Conservation (phyloP, 306 rosid species). For the peach (Prunus persica) region DNA sequence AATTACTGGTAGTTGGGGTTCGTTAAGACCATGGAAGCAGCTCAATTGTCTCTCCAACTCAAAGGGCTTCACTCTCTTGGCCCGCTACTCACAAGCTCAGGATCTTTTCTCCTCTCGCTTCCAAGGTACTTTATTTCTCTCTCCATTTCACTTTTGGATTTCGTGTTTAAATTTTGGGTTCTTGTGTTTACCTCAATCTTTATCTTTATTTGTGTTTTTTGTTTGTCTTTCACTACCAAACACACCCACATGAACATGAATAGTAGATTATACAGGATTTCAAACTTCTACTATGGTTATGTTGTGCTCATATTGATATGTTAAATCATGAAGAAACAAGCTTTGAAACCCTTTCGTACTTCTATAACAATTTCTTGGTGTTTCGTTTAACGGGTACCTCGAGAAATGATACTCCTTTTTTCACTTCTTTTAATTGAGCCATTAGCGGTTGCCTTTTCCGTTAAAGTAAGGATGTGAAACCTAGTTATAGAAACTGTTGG, state of each 20-base stretch:
- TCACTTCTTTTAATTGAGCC: neutral
- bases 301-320: neutral
- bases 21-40: constrained; percentile 21
- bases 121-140: constrained; percentile 43
- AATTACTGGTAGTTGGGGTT: constrained; percentile 11
- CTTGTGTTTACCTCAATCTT: neutral
- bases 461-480: neutral
- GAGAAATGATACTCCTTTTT: neutral
- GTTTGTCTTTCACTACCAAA: neutral
- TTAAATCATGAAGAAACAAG: neutral
- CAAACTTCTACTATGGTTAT: neutral
- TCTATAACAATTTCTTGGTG: neutral
- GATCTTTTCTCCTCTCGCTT: constrained; percentile 70
- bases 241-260: neutral
- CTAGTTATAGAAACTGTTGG: neutral
- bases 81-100: constrained; percentile 79
- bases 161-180: neutral
- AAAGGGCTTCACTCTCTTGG: constrained; percentile 44
- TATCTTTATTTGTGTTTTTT: neutral
- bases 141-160: neutral
- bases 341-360: neutral
- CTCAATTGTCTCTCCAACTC: constrained; percentile 33
- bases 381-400: neutral
- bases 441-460: neutral
- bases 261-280: neutral